phyloP scores from a whole-genome alignment of 345 rosid species.

The Dovyalis caffra region DNA sequence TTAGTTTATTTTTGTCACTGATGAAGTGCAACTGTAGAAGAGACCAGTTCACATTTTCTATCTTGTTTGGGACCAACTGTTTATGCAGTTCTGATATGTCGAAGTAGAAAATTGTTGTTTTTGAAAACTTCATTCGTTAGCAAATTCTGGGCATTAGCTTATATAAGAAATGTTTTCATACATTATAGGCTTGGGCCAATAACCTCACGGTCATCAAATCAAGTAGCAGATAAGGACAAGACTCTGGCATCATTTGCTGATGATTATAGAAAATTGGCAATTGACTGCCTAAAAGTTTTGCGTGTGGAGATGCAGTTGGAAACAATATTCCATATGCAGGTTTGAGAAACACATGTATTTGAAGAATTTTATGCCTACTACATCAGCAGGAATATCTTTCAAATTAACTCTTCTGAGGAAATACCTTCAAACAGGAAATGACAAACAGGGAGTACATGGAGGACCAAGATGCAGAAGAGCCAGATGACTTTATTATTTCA shows the following conservation, averaged over 20 bases:
- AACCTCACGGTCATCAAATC: slow-evolving; percentile 48
- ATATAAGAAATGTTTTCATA: slow-evolving; percentile 10
- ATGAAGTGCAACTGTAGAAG: background rate
- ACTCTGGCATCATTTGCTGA: slow-evolving; percentile 79
- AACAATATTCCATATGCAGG: slow-evolving; percentile 93
- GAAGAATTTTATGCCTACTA: background rate
- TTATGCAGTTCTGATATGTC: background rate
- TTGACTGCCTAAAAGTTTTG: slow-evolving; percentile 93
- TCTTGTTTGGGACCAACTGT: slow-evolving; percentile 9
- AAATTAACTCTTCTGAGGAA: slow-evolving; percentile 11
- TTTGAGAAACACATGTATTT: slow-evolving; percentile 28
- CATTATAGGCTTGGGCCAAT: slow-evolving; percentile 68
- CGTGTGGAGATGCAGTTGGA: slow-evolving; percentile 99
- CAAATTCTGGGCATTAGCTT: slow-evolving; percentile 12
- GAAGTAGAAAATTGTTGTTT: slow-evolving; percentile 2
- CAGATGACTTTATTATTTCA: slow-evolving; percentile 89
- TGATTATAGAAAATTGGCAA: slow-evolving; percentile 89
- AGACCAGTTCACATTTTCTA: background rate
- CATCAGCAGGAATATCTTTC: background rate
- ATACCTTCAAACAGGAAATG: slow-evolving; percentile 68
- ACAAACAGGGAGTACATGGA: slow-evolving; percentile 78
- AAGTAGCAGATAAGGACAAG: slow-evolving; percentile 51
- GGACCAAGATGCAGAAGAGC: slow-evolving; percentile 97
- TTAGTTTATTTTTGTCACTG: background rate
- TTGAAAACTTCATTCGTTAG: slow-evolving; percentile 11